Conservation (phyloP, 768 basidiomycete genomes). For the Polyporus arcularius region DNA sequence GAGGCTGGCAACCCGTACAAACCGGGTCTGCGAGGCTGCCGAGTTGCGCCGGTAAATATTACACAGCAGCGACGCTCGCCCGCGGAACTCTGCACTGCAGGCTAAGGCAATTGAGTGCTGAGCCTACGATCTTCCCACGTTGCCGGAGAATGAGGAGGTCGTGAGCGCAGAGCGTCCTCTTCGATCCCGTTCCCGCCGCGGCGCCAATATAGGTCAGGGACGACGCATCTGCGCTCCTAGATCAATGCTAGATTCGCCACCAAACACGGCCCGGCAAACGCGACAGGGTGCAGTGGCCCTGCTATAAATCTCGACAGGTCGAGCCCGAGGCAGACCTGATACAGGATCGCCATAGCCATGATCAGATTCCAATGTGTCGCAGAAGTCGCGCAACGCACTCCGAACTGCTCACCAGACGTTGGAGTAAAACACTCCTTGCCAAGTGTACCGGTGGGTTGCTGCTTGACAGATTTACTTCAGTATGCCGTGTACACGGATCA, state of each 20-base stretch:
- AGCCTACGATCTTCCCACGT: not conserved
- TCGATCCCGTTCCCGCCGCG: conserved; percentile 2
- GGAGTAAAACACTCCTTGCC: no score
- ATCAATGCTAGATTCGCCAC: not conserved
- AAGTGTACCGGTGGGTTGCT: no score
- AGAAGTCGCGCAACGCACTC: not conserved
- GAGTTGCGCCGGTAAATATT: no score
- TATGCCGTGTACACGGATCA: no score
- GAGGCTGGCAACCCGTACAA: not conserved
- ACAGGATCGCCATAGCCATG: conserved; percentile 1
- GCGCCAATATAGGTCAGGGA: conserved; percentile 9
- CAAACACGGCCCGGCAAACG: not conserved
- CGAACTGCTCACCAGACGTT: no score
- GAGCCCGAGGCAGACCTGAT: conserved; percentile 10
- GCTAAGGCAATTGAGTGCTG: no score
- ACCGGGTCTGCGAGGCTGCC: no score
- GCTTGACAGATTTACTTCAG: no score
- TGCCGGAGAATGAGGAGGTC: not conserved
- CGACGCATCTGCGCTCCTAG: not conserved
- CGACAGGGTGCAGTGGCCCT: not conserved
- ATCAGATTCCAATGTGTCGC: not conserved
- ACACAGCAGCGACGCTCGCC: no score
- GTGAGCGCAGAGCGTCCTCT: not conserved
- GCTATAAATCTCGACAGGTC: conserved; percentile 8
- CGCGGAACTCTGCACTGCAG: no score